Conservation (phyloP, 2,329 filamentous ascomycete genomes). For the Leptographium procerum region DNA sequence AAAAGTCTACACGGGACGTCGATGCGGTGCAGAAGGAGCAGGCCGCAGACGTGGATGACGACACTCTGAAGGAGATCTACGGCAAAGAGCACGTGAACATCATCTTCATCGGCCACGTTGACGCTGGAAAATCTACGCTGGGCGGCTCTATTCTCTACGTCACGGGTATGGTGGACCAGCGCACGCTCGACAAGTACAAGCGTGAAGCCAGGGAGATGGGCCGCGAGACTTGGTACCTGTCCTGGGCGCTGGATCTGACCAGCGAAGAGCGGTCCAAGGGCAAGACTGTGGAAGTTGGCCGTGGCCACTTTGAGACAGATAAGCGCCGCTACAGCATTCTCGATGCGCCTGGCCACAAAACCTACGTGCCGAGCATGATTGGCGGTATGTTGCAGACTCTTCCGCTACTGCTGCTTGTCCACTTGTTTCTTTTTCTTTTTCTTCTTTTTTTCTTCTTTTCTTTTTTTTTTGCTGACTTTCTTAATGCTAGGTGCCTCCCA, state of each 20-base stretch:
- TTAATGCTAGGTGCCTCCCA: constrained; percentile 56
- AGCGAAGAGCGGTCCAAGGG: constrained; percentile 94
- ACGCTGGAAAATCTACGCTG: constrained; percentile 94
- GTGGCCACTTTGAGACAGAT: constrained; percentile 93
- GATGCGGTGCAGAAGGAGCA: constrained; percentile 80
- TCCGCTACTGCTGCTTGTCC: background rate
- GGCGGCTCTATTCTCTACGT: constrained; percentile 87
- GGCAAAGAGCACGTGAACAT: constrained; percentile 91
- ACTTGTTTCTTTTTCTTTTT: background rate
- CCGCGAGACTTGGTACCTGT: constrained; percentile 97
- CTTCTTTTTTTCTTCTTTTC: background rate
- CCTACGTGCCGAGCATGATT: constrained; percentile 97
- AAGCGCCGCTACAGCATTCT: constrained; percentile 94
- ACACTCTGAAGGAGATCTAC: constrained; percentile 85
- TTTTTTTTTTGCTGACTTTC: background rate
- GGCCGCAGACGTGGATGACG: constrained; percentile 56
- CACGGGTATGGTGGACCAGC: constrained; percentile 98
- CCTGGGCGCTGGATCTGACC: constrained; percentile 94
- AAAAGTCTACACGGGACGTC: constrained; percentile 52
- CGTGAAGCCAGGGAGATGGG: constrained; percentile 91
- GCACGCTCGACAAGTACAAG: constrained; percentile 97
- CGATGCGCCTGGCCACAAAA: constrained; percentile 95
- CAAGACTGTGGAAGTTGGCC: constrained; percentile 94
- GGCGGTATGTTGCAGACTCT: constrained; percentile 36
- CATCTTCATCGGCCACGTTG: constrained; percentile 92